Conservation (phyloP, 1,284 basidiomycete species). For the Pseudomicrostroma phylloplanum region DNA sequence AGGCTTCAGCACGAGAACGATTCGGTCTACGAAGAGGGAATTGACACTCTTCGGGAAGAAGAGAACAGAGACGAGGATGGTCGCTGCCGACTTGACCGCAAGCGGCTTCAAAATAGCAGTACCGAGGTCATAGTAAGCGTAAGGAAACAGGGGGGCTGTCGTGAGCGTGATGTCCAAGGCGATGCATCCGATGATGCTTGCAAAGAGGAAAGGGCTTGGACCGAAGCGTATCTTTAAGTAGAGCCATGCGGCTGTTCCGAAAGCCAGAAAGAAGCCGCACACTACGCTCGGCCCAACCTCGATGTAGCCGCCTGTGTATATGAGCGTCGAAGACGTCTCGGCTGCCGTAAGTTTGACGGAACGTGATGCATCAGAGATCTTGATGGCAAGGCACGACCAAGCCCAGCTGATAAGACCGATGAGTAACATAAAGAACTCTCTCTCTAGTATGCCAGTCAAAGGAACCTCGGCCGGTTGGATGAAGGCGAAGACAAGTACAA, state of each 20-base stretch:
- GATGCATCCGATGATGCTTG: constrained; percentile 57
- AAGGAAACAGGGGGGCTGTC: constrained; percentile 63
- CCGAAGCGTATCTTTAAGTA: constrained; percentile 63
- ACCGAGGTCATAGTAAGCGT: constrained; percentile 62
- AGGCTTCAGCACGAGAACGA: constrained; percentile 59
- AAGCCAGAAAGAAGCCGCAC: constrained; percentile 62
- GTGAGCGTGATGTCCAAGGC: constrained; percentile 62
- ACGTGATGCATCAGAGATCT: constrained; percentile 62
- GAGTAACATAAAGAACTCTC: constrained; percentile 61
- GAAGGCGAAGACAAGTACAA: constrained; percentile 63
- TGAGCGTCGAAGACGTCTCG: constrained; percentile 40
- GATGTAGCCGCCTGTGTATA: constrained; percentile 24
- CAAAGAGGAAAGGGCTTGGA: constrained; percentile 63
- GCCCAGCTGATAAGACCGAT: constrained; percentile 61
- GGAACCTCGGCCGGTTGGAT: constrained; percentile 66
- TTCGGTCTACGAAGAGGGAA: constrained; percentile 59
- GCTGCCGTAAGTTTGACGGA: constrained; percentile 54
- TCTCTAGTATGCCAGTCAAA: constrained; percentile 64
- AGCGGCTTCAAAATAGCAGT: constrained; percentile 60
- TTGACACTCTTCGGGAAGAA: constrained; percentile 67
- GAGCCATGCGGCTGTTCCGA: constrained; percentile 61
- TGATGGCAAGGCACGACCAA: constrained; percentile 65
- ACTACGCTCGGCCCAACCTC: constrained; percentile 59
- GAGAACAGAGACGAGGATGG: constrained; percentile 57
- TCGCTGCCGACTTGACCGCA: constrained; percentile 60